Conservation (phyloP, 257 asterid genomes). For the Fraxinus americana region DNA sequence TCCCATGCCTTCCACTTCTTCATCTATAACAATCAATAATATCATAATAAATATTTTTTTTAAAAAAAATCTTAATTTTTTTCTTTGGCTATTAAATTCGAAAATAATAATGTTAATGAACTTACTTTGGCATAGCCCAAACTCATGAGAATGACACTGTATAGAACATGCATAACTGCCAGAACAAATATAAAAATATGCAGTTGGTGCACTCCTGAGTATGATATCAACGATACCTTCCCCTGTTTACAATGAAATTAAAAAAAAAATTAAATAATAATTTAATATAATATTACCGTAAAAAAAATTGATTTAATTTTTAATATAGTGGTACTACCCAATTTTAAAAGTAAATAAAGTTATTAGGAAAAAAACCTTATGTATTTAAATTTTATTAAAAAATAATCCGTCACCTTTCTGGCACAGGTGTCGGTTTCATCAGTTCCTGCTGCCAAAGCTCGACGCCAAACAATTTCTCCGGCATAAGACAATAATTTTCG, state of each 20-base stretch:
- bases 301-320: not conserved
- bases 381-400: too few species aligned
- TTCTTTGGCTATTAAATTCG: too few species aligned
- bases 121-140: conserved; percentile 62
- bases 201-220: conserved; percentile 51
- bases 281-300: not conserved
- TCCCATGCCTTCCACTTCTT: conserved; percentile 76
- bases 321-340: too few species aligned
- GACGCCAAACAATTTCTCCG: conserved; percentile 39
- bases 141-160: conserved; percentile 46
- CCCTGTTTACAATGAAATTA: conserved; percentile 27
- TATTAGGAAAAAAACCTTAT: not conserved
- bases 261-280: not conserved
- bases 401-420: conserved; percentile 14
- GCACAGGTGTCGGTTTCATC: conserved; percentile 35
- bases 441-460: conserved; percentile 38
- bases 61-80: not conserved
- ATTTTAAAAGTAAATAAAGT: not conserved
- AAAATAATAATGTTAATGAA: not conserved
- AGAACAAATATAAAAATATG: conserved; percentile 55
- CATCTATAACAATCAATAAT: conserved; percentile 38
- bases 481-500: conserved; percentile 38
- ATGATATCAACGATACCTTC: conserved; percentile 41
- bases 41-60: not conserved
- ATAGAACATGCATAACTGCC: conserved; percentile 51